Evolutionary conservation across 495 filamentous ascomycete genomes (phyloP), one percentile per base, ranked within the genome.

Genomic region (Rhizodiscina lignyota): DNA sequence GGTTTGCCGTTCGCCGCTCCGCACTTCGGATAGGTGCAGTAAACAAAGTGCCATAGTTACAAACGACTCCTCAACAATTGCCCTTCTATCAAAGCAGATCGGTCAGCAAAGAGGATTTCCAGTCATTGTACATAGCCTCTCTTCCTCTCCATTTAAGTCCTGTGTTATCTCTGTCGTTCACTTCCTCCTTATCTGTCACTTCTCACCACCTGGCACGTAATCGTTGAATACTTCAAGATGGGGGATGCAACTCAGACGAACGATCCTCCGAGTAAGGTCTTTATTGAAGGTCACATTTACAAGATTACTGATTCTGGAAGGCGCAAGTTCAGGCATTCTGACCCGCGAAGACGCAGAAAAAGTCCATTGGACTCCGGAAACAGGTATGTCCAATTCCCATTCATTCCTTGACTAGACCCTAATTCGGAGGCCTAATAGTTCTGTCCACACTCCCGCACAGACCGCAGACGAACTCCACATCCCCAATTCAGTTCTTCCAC

Each of bases 401-500:
- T 8, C 30, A 32, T 32, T 10, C 8, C 17, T 10, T 32, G 18
- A 32, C 6, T 32, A 10, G 10, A 32, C 8, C 17, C 10, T 18
- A 18, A 18, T 8, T 18, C 8, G 8, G 10, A 32, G 6, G 10
- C 30, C 6, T 10, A 18, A 35, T 21, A 52, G 55, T 52, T 19
- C 53, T 71, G n/a, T 50, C 54, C 5, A 63, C 62, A 27, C 58
- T 72, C 22, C 53, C 62, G 24, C 47, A 62, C 39, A 59, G 64
- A 18, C 77, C 70, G 8, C 44, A 57, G 32, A 64, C 74, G 40
- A 64, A 72, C 43, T 64, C 82, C 13, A 56, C 57, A 32, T 85
- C 85, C 0, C 85, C 87, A 1, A 48, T 97, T 31, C 74, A 82
- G 26, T 96, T 94, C 65, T 83, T 97, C 50, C 89, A 97, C 60